phyloP scores from a whole-genome alignment of 2,329 filamentous ascomycete species.

The Blastomyces percursus region DNA sequence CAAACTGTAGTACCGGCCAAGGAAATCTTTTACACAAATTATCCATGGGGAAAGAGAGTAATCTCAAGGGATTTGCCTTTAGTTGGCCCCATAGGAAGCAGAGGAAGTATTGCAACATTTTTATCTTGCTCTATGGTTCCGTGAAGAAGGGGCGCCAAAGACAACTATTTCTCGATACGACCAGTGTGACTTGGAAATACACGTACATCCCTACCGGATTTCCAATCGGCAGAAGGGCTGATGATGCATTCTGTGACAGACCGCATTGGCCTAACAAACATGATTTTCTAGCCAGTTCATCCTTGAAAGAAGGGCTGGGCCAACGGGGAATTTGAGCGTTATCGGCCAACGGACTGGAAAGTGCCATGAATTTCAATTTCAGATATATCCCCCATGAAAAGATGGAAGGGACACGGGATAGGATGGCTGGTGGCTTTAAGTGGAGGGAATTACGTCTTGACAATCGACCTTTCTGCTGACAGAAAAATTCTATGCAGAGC shows the following conservation, averaged over 20 bases:
- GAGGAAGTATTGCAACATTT: not conserved
- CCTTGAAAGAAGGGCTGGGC: not conserved
- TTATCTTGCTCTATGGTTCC: not conserved
- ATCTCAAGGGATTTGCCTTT: not conserved
- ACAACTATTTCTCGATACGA: not conserved
- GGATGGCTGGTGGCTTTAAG: not conserved
- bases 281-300: not conserved
- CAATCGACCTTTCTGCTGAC: not conserved
- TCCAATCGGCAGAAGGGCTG: not conserved
- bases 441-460: not conserved
- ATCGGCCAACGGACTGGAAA: not conserved
- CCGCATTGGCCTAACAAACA: not conserved
- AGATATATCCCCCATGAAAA: not conserved
- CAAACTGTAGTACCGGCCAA: not conserved
- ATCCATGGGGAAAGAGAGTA: not conserved
- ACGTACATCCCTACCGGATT: not conserved
- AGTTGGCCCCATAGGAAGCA: not conserved
- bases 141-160: not conserved
- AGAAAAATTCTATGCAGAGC: not conserved
- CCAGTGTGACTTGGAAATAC: not conserved
- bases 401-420: not conserved
- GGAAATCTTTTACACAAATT: not conserved
- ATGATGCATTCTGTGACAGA: not conserved
- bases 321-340: not conserved
- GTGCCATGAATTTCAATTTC: not conserved